A percentile compares a stretch with the other conserved stretches of the same genome.
Conservation (phyloP, 2,329 filamentous ascomycete species). For the Ilyonectria robusta region DNA sequence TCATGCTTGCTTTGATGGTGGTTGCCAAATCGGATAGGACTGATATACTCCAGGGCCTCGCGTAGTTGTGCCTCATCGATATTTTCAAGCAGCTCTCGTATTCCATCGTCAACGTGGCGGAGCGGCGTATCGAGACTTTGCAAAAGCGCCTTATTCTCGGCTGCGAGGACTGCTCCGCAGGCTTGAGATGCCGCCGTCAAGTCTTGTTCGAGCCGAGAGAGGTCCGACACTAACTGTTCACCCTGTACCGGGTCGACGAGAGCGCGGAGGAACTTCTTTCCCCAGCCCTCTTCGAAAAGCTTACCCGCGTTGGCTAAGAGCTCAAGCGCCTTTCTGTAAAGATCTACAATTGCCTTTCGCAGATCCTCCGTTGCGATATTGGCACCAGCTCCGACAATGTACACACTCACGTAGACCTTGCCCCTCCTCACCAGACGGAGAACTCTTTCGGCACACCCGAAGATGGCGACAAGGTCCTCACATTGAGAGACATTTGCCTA, state of each 20-base stretch:
- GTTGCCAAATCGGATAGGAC: conserved; percentile 4
- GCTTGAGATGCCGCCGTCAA: background rate
- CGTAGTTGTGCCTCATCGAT: background rate
- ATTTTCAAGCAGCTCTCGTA: conserved; percentile 1
- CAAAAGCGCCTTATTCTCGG: background rate
- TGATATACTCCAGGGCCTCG: conserved; percentile 3
- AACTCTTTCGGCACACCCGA: no score
- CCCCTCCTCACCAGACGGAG: no score
- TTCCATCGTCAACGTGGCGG: background rate
- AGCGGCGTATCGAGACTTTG: conserved; percentile 10
- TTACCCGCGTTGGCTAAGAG: background rate
- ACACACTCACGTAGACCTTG: no score
- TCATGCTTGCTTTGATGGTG: background rate
- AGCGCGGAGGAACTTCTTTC: conserved; percentile 9
- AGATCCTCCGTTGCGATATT: conserved; percentile 4
- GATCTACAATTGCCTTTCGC: background rate
- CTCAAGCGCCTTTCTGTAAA: conserved; percentile 4
- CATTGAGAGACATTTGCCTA: no score
- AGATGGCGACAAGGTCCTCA: no score
- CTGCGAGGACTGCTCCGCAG: background rate
- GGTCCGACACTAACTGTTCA: background rate
- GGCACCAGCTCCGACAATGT: no score
- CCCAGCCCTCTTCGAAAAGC: background rate
- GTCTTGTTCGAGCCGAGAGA: background rate
- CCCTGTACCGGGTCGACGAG: conserved; percentile 4